These are phyloP conservation scores for Aspergillus fumigatus DNA, from an alignment of 2,329 filamentous ascomycete genomes.

Conservation along the genomic window DNA sequence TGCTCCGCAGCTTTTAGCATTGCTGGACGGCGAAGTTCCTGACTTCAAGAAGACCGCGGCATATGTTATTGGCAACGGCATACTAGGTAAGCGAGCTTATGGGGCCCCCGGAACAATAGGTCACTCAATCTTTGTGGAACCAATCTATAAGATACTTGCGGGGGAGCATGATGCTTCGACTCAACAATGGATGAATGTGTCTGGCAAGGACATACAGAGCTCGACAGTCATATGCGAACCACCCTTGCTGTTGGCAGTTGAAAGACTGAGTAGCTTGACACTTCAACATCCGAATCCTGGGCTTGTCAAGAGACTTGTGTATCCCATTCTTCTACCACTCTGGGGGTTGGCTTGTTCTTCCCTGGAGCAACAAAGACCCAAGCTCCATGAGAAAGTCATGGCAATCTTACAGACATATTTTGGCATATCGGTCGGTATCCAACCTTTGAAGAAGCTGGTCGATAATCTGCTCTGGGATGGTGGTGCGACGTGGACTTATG, in stretches of 20 bases:
- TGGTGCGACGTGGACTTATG: conserved; percentile 35
- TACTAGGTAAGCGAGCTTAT: conserved; percentile 36
- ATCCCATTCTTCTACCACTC: conserved; percentile 37
- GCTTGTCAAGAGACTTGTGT: conserved; percentile 38
- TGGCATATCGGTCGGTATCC: conserved; percentile 33
- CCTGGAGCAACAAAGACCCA: conserved; percentile 22
- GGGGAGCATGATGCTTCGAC: conserved; percentile 25
- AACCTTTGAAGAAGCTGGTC: conserved; percentile 35
- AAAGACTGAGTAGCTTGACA: conserved; percentile 33
- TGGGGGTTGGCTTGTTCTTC: conserved; percentile 40
- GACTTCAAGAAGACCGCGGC: conserved; percentile 40
- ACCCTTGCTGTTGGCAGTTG: conserved; percentile 28
- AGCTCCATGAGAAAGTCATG: conserved; percentile 27
- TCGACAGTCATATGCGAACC: conserved; percentile 22
- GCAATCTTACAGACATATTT: conserved; percentile 38
- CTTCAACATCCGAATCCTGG: conserved; percentile 41
- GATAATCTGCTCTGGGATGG: conserved; percentile 41
- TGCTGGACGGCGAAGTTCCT: conserved; percentile 37
- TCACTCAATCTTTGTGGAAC: conserved; percentile 39
- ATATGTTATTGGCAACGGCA: conserved; percentile 42
- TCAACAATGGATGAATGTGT: conserved; percentile 23
- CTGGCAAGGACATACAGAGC: not conserved
- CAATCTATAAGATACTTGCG: conserved; percentile 35
- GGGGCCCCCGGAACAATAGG: conserved; percentile 39
- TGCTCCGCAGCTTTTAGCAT: conserved; percentile 35